These are phyloP conservation scores for Mycena citricolor DNA, from an alignment of 1,284 basidiomycete species.

Conservation along the genomic window DNA sequence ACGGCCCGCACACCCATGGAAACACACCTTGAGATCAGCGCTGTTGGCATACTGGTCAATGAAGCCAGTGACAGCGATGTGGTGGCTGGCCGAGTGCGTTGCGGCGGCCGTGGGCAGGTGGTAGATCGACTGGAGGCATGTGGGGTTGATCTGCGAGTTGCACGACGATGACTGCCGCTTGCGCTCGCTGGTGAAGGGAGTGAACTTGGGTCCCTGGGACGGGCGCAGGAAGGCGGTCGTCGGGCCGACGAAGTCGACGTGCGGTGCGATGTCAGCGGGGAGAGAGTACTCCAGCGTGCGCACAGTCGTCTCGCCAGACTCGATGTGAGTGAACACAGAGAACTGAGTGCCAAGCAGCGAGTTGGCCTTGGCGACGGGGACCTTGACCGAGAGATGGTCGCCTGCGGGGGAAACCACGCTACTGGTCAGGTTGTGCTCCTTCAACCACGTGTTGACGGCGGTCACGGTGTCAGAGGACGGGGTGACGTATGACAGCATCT, in stretches of 20 bases:
- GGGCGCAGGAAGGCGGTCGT: constrained; percentile 39
- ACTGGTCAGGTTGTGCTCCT: constrained; percentile 35
- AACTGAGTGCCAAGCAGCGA: constrained; percentile 41
- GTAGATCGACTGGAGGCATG: constrained; percentile 42
- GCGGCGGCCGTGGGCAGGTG: constrained; percentile 36
- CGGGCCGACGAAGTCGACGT: constrained; percentile 43
- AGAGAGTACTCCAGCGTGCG: constrained; percentile 45
- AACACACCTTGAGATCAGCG: constrained; percentile 39
- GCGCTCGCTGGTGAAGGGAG: constrained; percentile 13
- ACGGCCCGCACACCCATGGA: too few relatives aligned
- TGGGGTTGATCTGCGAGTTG: constrained; percentile 11
- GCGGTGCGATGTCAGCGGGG: constrained; percentile 36
- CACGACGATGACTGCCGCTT: constrained; percentile 18
- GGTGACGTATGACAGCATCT: constrained; percentile 33
- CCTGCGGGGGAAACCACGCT: constrained; percentile 35
- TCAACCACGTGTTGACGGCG: constrained; percentile 45
- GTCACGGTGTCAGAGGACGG: constrained; percentile 39
- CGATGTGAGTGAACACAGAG: constrained; percentile 37
- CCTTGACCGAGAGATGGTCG: constrained; percentile 41
- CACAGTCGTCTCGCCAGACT: constrained; percentile 35
- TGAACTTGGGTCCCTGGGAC: constrained; percentile 17
- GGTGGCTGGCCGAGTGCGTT: constrained; percentile 34
- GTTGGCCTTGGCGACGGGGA: constrained; percentile 46
- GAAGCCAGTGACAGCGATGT: constrained; percentile 43
- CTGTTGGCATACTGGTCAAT: constrained; percentile 42